Evolutionary conservation across 306 rosid genomes (phyloP), one percentile per base, ranked within the genome.

Genomic region (Malus sieversii): DNA sequence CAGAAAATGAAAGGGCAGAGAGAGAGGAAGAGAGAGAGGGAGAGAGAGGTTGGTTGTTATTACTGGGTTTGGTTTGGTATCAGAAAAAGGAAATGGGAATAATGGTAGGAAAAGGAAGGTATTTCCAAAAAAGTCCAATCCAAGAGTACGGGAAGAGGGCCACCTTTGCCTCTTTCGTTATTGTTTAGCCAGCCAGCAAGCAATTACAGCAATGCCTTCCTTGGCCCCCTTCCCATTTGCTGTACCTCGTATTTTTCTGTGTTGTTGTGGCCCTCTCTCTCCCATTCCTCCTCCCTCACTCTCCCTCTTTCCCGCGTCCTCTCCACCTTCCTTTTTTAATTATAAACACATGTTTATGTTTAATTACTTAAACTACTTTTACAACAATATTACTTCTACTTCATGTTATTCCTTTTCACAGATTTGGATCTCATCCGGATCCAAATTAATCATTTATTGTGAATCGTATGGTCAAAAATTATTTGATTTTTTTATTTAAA

Each of bases 61-160:
- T 73, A 15, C 79, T 40, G 66, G 66, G 72, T 66, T 66, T 66
- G 73, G 68, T 80, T 79, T 62, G 85, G 85, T 52, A 75, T 77
- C 75, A 88, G 82, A 85, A 87, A 85, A 82, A 86, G 86, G 82
- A 88, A 85, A 40, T 33, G 75, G 75, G 90, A 88, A 88, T 86
- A 88, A 84, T 72, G 71, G 85, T 45, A 86, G 81, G 66, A 88
- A 92, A 88, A 76, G 93, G 92, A 83, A 88, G 73, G 5, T 30
- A 66, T 86, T 92, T 90, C 88, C 90, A 75, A 85, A 92, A 90
- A 88, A 77, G 93, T 90, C 92, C 85, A 87, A 90, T 90, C 97
- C 97, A 92, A 90, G 96, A 86, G 93, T 90, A 90, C 92, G 92
- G 96, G 97, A 88, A 75, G 92, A 85, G 90, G 92, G 87, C 93